Base-by-base conservation (phyloP, 148 eudicot species). In the Spergularia marina region DNA sequence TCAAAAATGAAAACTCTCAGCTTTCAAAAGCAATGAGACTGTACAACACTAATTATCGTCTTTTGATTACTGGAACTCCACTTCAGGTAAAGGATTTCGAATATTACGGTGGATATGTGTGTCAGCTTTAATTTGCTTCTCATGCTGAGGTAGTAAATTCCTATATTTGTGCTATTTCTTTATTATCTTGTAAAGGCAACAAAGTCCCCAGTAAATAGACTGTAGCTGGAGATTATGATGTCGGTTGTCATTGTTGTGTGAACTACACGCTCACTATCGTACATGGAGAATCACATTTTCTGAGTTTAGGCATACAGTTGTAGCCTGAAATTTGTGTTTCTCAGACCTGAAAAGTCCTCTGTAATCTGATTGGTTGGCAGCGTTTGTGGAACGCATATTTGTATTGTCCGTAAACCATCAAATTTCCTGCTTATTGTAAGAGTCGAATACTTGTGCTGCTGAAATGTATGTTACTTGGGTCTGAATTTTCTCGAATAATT, bases 11-110 rank as follows among this genome's bases (percentile, higher is more conserved):
- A 70, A 96, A 96, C 85, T 96, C 99, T 67, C 88, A 92, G 78
- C 97, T 96, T 72, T 96, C 99, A 49, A 96, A 87, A 81, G 92
- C 99, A 44, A 96, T 96, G 99, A 92, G 99, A 68, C 86, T 96
- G 6, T 96, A 80, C 87, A 91, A 84, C 77, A 91, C 99, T 73
- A 96, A 96, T 78, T 96, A 89, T 52, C 91, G 99, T 69, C 90
- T 96, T 58, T 91, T 96, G 49, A 96, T 96, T 74, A 96, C 99
- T 1, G 99, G 99, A 41, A 96, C 99, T 61, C 99, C 99, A 10
- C 99, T 96, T 71, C 99, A 96, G 97, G 99, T 92, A 87, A 71
- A 70, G 60, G 8, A n/a, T 15, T 70, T 49, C 36, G n/a, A 14
- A 30, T 21, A 34, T 34, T 34, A 14, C 18, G 15, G 47, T 36